Conservation (phyloP, 1,284 basidiomycete species). For the Rhodofomes roseus region DNA sequence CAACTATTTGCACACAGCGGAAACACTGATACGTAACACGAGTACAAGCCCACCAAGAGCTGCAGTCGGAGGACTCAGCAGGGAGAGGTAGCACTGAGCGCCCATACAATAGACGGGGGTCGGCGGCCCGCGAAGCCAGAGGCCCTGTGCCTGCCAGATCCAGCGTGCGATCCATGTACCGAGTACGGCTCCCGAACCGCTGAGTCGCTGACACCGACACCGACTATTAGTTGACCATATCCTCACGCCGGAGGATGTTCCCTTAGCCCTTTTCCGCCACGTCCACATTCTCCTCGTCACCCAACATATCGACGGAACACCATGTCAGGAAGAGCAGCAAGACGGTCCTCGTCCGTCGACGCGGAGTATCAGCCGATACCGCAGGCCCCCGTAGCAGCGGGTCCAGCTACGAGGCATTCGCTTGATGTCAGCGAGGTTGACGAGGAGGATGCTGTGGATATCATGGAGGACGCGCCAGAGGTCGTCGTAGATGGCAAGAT, state of each 20-base stretch:
- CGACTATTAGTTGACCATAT: too few relatives aligned
- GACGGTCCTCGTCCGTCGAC: conserved; percentile 11
- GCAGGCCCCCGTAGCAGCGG: conserved; percentile 22
- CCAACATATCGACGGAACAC: background rate
- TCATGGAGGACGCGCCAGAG: conserved; percentile 12
- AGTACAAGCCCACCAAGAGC: background rate
- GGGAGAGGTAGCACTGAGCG: background rate
- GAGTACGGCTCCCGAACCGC: background rate
- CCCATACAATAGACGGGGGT: background rate
- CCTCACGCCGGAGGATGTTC: too few relatives aligned
- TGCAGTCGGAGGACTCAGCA: background rate
- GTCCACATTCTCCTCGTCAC: background rate
- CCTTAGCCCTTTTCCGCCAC: too few relatives aligned
- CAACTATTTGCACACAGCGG: too few relatives aligned
- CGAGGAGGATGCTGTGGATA: conserved; percentile 28
- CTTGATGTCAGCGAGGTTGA: conserved; percentile 30
- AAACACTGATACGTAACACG: too few relatives aligned
- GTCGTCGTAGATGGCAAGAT: conserved; percentile 41
- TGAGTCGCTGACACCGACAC: too few relatives aligned
- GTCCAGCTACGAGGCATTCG: conserved; percentile 9
- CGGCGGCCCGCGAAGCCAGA: background rate
- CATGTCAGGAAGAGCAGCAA: background rate
- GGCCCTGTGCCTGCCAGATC: background rate
- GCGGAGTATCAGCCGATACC: conserved; percentile 27
- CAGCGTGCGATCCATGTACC: background rate